A percentile compares a stretch with the other conserved stretches of the same genome.
Evolutionary conservation across 1,139 yeast genomes (phyloP).

Genomic region (Candida tropicalis): DNA sequence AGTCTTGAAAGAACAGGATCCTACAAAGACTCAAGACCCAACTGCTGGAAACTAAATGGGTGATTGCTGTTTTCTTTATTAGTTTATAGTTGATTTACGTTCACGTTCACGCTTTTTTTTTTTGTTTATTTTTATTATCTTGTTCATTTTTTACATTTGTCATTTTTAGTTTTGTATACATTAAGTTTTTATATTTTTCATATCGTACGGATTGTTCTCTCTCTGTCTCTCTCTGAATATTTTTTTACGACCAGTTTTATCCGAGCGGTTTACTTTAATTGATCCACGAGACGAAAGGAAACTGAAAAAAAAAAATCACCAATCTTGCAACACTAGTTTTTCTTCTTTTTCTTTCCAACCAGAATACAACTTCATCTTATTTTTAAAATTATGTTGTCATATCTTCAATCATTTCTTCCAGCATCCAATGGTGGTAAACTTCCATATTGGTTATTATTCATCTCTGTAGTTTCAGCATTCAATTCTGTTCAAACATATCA

Average conservation of each 20-base stretch:
- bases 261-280: background rate
- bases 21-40: slow-evolving; percentile 42
- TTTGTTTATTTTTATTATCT: too few species aligned
- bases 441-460: slow-evolving; percentile 54
- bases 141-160: too few species aligned
- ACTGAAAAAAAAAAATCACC: background rate
- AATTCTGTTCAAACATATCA: slow-evolving; percentile 86
- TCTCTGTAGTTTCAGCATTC: slow-evolving; percentile 86
- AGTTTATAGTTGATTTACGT: slow-evolving; percentile 2
- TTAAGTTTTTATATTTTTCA: background rate
- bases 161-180: background rate
- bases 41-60: slow-evolving; percentile 9
- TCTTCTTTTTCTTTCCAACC: background rate
- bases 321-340: background rate
- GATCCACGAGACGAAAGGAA: too few species aligned
- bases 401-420: slow-evolving; percentile 27
- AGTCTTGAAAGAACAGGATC: slow-evolving; percentile 79
- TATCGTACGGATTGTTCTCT: too few species aligned
- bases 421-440: slow-evolving; percentile 39
- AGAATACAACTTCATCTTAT: too few species aligned
- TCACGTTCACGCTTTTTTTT: too few species aligned
- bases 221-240: too few species aligned
- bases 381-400: slow-evolving; percentile 21
- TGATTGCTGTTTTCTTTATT: slow-evolving; percentile 5
- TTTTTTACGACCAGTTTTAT: background rate